Percentiles rank a stretch among this genome's conserved stretches.
These are phyloP conservation scores for Coemansia sp. DNA, from an alignment of 192 early-diverging fungal genomes.

Conservation along the genomic window DNA sequence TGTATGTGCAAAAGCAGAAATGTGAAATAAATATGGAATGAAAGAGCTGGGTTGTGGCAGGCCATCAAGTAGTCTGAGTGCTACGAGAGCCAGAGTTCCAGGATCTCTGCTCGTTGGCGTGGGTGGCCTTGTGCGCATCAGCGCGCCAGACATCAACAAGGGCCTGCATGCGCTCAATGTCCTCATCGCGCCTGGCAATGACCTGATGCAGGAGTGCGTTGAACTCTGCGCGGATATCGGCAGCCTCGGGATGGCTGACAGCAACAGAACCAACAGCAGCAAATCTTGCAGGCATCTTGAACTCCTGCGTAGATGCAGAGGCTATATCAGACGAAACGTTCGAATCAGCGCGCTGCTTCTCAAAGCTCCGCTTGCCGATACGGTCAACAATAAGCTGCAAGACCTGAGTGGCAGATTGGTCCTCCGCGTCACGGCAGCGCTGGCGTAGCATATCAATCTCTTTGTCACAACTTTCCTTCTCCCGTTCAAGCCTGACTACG, in stretches of 20 bases:
- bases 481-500: slow-evolving; percentile 27
- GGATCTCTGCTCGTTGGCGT: slow-evolving; percentile 23
- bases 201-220: slow-evolving; percentile 49
- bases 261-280: slow-evolving; percentile 20
- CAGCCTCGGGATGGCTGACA: slow-evolving; percentile 47
- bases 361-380: slow-evolving; percentile 33
- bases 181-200: slow-evolving; percentile 46
- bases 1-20: slow-evolving; percentile 4
- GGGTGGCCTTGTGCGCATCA: slow-evolving; percentile 31
- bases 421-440: slow-evolving; percentile 33
- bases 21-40: not conserved
- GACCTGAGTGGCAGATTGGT: slow-evolving; percentile 25
- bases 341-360: slow-evolving; percentile 5
- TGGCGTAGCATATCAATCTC: slow-evolving; percentile 23
- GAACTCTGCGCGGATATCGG: slow-evolving; percentile 51
- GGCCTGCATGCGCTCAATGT: slow-evolving; percentile 44
- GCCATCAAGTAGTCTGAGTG: slow-evolving; percentile 24
- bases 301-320: not conserved
- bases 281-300: slow-evolving; percentile 19
- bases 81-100: slow-evolving; percentile 44
- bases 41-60: not conserved
- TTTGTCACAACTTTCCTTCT: slow-evolving; percentile 23
- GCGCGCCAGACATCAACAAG: slow-evolving; percentile 43
- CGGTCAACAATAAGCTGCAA: slow-evolving; percentile 45
- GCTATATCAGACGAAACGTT: not conserved